These are phyloP conservation scores for Cinnamomum micranthum DNA, from an alignment of 164 flowering plant species.

Conservation along the genomic window DNA sequence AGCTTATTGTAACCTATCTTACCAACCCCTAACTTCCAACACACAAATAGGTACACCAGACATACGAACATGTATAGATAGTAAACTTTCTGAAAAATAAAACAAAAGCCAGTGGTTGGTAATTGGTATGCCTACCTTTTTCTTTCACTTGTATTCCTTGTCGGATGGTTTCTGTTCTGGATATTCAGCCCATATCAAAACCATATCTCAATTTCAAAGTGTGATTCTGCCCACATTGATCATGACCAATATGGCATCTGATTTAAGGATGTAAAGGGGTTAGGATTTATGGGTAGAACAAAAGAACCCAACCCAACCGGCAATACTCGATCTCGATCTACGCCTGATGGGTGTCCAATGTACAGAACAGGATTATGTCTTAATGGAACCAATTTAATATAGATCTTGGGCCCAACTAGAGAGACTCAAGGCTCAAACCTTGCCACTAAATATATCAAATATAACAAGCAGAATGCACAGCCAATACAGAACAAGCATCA, in stretches of 20 bases:
- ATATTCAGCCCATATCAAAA: background rate
- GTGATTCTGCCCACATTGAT: background rate
- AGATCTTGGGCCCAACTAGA: too few relatives aligned
- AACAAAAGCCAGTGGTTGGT: background rate
- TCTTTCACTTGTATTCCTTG: background rate
- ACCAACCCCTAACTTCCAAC: background rate
- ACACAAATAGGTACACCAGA: background rate
- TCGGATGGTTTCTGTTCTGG: background rate
- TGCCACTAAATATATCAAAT: too few relatives aligned
- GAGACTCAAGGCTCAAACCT: too few relatives aligned
- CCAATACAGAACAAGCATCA: too few relatives aligned
- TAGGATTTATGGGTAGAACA: background rate
- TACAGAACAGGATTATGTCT: background rate
- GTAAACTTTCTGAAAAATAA: background rate
- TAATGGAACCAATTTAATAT: background rate
- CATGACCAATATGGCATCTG: background rate
- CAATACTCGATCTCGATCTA: too few relatives aligned
- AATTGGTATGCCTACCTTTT: conserved; percentile 3
- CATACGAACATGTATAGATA: background rate
- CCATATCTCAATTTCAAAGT: background rate
- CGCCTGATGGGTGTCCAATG: background rate
- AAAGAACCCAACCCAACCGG: background rate
- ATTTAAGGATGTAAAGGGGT: background rate
- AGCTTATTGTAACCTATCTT: too few relatives aligned
- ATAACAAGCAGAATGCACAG: too few relatives aligned